A percentile compares a stretch with the other conserved stretches of the same genome.
phyloP scores from a whole-genome alignment of 306 rosid species.

The Carpinus viminea region DNA sequence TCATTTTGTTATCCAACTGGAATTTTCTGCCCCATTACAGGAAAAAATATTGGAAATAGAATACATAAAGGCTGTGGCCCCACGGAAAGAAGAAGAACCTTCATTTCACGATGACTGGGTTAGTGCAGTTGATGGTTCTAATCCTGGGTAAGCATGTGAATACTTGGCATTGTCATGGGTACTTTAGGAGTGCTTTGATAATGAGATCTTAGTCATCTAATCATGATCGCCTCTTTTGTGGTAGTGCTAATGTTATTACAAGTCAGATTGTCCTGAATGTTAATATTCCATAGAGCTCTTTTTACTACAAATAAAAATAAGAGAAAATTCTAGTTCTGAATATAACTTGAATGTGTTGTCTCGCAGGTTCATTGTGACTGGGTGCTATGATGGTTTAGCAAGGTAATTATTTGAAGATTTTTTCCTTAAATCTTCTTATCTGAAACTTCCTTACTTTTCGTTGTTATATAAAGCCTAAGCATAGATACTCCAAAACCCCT shows the following conservation, averaged over 20 bases:
- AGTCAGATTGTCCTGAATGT: neutral
- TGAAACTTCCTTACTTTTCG: neutral
- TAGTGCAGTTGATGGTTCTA: slow-evolving; percentile 89
- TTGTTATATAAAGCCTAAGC: neutral
- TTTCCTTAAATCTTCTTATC: neutral
- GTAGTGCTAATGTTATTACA: neutral
- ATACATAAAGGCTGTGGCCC: slow-evolving; percentile 70
- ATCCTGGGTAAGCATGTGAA: slow-evolving; percentile 62
- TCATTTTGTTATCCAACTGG: slow-evolving; percentile 12
- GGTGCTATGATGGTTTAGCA: slow-evolving; percentile 86
- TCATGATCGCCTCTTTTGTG: neutral
- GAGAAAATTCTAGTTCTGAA: slow-evolving; percentile 10
- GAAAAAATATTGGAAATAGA: slow-evolving; percentile 82
- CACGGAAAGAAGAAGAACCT: slow-evolving; percentile 84
- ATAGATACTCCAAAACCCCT: too few relatives aligned
- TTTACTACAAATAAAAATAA: neutral
- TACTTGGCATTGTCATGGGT: slow-evolving; percentile 3
- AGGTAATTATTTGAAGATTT: slow-evolving; percentile 52
- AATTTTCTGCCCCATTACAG: slow-evolving; percentile 33
- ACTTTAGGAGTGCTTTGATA: neutral
- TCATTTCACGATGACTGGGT: slow-evolving; percentile 94
- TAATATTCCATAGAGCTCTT: slow-evolving; percentile 1
- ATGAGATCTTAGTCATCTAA: neutral
- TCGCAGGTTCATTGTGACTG: slow-evolving; percentile 93
- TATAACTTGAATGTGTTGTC: slow-evolving; percentile 15